Percentiles rank a stretch among this genome's conserved stretches.
Evolutionary conservation across 257 asterid species (phyloP).

Genomic region (Plantago major): DNA sequence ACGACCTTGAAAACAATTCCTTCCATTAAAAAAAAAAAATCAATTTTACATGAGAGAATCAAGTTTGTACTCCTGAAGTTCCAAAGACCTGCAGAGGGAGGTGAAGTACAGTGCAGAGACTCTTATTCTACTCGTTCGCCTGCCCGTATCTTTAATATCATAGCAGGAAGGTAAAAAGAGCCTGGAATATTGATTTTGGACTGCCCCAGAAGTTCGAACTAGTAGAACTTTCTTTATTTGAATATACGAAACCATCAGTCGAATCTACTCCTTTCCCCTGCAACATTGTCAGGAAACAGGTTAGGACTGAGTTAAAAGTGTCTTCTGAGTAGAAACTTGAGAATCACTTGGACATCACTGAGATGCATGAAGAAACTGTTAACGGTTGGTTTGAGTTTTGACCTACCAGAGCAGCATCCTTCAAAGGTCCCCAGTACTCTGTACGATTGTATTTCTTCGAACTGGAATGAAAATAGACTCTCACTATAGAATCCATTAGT

Average conservation of each 20-base stretch:
- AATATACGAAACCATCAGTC: conserved; percentile 37
- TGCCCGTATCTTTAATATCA: conserved; percentile 16
- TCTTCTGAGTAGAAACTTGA: no score
- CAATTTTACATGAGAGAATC: conserved; percentile 3
- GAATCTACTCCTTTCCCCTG: conserved; percentile 65
- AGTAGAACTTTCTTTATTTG: conserved; percentile 36
- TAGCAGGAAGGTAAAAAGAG: conserved; percentile 66
- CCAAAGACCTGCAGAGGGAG: neutral
- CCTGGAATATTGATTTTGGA: conserved; percentile 71
- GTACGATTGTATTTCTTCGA: conserved; percentile 64
- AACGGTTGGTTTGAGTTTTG: neutral
- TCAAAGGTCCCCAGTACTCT: conserved; percentile 90
- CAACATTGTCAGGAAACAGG: conserved; percentile 10
- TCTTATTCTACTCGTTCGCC: neutral
- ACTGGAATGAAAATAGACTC: conserved; percentile 87
- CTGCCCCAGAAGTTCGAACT: conserved; percentile 38
- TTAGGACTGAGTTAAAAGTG: neutral
- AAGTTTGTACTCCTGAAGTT: conserved; percentile 3
- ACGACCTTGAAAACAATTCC: conserved; percentile 34
- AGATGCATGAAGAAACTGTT: neutral
- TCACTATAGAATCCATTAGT: conserved; percentile 68
- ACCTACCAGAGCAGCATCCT: conserved; percentile 69
- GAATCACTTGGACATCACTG: no score
- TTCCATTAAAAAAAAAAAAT: conserved; percentile 3
- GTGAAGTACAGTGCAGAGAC: neutral